Evolutionary conservation across 83 land plant genomes (phyloP).

Genomic region (Picea abies): DNA sequence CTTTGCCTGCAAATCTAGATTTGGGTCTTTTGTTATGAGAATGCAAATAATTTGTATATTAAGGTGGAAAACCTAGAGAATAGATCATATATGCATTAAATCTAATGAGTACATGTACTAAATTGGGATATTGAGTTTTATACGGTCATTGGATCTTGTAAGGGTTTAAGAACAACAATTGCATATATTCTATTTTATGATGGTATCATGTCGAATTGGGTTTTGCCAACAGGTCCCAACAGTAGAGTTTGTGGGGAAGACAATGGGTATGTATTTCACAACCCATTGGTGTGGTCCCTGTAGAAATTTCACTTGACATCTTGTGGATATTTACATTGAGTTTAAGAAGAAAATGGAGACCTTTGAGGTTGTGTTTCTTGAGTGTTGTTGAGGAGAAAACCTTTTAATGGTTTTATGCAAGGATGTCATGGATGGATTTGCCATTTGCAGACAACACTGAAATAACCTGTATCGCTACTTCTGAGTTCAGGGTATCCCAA

Average conservation of each 20-base stretch:
- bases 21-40: not conserved
- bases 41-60: not conserved
- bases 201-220: not conserved
- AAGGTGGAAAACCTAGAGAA: not conserved
- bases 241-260: constrained; percentile 47
- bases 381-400: constrained; percentile 35
- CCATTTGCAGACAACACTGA: constrained; percentile 54
- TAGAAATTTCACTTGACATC: constrained; percentile 5
- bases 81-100: constrained; percentile 3
- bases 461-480: constrained; percentile 44
- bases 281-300: constrained; percentile 51
- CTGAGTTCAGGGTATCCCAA: constrained; percentile 40
- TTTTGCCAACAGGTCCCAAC: constrained; percentile 47
- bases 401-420: constrained; percentile 31
- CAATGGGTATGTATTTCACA: constrained; percentile 61
- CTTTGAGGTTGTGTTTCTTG: constrained; percentile 35
- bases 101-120: not conserved
- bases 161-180: no score
- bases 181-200: not conserved
- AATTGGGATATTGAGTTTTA: not conserved
- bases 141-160: no score
- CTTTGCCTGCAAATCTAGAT: no score
- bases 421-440: constrained; percentile 64
- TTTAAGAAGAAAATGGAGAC: constrained; percentile 27
- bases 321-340: not conserved